Evolutionary conservation across 2,329 filamentous ascomycete species (phyloP), one percentile per base, ranked within the genome.

Genomic region (Sclerotinia sclerotiorum): DNA sequence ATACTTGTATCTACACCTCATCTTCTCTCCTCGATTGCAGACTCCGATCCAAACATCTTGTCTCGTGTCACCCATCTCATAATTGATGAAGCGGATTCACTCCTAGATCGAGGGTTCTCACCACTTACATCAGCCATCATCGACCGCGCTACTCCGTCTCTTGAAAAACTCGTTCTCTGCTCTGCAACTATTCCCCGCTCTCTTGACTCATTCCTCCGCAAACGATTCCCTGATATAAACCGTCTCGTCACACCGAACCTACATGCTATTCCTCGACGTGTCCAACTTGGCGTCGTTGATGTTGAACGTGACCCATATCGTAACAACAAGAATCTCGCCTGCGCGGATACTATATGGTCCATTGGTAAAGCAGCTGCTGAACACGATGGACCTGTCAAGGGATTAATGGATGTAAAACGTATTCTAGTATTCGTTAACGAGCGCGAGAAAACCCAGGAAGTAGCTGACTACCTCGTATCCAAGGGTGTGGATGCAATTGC

Each of bases 371-470:
- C 94, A 55, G 85, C 86, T 1, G 81, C 83, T 10, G 82, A 82
- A 35, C 83, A 89, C 71, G 87, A 90, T 67, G 85, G 85, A 5
- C 77, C 80, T 35, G 80, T 82, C 39, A 84, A 85, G 65, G 85
- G 82, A 52, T 82, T 84, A 61, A 81, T 89, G 5, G 88, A 91
- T 69, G 84, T 92, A 32, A 95, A 95, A 78, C 90, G 92, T 71
- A 90, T 99, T 75, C 87, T 98, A 68, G 93, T 98, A 3, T 98
- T 98, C 76, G 94, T 98, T 78, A 98, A 98, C 79, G 93, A 98
- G 82, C 90, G 95, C 48, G 93, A 97, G 77, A 93, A 92, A 77
- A 92, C 94, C 0, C 86, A 90, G 68, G 88, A 94, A 76, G 84
- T 99, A 0, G 89, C 94, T 17, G 81, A 88, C 1, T 99, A 91